These are phyloP conservation scores for Alternaria triticina DNA, from an alignment of 2,329 filamentous ascomycete species.

Conservation along the genomic window DNA sequence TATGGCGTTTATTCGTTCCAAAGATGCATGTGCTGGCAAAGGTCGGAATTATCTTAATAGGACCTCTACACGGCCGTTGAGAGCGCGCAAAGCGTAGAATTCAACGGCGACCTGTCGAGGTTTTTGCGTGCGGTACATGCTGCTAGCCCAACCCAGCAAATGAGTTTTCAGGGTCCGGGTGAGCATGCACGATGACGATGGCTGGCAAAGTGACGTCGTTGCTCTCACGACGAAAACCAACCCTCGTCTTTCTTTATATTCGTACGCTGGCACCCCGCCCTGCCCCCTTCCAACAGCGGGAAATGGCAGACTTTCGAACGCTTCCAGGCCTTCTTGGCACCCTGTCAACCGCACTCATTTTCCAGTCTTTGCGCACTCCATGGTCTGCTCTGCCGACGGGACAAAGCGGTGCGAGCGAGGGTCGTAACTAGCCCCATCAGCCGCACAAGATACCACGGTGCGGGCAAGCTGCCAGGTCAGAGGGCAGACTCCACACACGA, in stretches of 20 bases:
- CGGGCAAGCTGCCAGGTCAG: constrained; percentile 21
- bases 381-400: constrained; percentile 14
- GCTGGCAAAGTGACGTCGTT: constrained; percentile 33
- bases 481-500: constrained; percentile 22
- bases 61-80: neutral
- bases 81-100: neutral
- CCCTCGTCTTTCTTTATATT: constrained; percentile 26
- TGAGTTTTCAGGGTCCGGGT: constrained; percentile 23
- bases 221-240: constrained; percentile 22
- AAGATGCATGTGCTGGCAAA: neutral
- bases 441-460: constrained; percentile 23
- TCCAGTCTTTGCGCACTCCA: constrained; percentile 10
- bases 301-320: constrained; percentile 33
- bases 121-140: constrained; percentile 2
- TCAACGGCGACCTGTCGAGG: neutral
- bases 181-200: constrained; percentile 40
- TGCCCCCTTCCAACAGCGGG: constrained; percentile 19
- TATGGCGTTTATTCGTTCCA: neutral
- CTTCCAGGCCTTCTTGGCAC: constrained; percentile 45
- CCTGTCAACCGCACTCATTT: constrained; percentile 18
- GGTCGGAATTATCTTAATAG: neutral
- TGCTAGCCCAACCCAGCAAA: constrained; percentile 1
- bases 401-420: constrained; percentile 24
- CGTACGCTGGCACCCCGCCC: constrained; percentile 25
- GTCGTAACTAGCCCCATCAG: constrained; percentile 25